Evolutionary conservation across 805 yeast genomes (phyloP).

Genomic region (Dipodascus albidus): DNA sequence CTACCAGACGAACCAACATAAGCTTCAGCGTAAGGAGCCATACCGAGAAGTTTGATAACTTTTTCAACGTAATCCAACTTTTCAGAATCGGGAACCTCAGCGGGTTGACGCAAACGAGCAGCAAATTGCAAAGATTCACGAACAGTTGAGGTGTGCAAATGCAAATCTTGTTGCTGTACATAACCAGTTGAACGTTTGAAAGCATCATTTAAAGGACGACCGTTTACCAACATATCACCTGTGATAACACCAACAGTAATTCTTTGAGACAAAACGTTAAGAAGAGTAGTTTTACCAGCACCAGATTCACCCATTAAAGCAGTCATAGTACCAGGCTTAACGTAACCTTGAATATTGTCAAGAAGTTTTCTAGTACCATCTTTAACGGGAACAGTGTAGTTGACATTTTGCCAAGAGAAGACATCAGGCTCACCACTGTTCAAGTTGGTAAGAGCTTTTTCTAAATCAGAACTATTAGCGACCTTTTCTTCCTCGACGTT

Average conservation of each 20-base stretch:
- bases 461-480: constrained; percentile 18
- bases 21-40: constrained; percentile 66
- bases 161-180: constrained; percentile 74
- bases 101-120: constrained; percentile 62
- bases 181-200: constrained; percentile 73
- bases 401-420: constrained; percentile 52
- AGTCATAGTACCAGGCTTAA: constrained; percentile 70
- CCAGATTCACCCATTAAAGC: constrained; percentile 83
- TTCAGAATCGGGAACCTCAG: constrained; percentile 40
- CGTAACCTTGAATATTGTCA: constrained; percentile 54
- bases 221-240: constrained; percentile 64
- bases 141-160: constrained; percentile 58
- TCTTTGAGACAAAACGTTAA: constrained; percentile 64
- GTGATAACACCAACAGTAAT: constrained; percentile 59
- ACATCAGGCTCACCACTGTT: constrained; percentile 31
- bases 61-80: constrained; percentile 60
- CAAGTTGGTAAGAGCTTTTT: constrained; percentile 12
- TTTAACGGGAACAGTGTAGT: constrained; percentile 39
- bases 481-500: constrained; percentile 15
- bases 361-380: constrained; percentile 30
- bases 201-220: constrained; percentile 47
- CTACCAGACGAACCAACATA: constrained; percentile 67
- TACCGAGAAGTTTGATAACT: constrained; percentile 53
- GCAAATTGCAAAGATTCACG: constrained; percentile 65
- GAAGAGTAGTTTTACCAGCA: constrained; percentile 74